These are phyloP conservation scores for Raphidocelis subcapitata DNA, from an alignment of 139 green algal genomes.

Conservation along the genomic window DNA sequence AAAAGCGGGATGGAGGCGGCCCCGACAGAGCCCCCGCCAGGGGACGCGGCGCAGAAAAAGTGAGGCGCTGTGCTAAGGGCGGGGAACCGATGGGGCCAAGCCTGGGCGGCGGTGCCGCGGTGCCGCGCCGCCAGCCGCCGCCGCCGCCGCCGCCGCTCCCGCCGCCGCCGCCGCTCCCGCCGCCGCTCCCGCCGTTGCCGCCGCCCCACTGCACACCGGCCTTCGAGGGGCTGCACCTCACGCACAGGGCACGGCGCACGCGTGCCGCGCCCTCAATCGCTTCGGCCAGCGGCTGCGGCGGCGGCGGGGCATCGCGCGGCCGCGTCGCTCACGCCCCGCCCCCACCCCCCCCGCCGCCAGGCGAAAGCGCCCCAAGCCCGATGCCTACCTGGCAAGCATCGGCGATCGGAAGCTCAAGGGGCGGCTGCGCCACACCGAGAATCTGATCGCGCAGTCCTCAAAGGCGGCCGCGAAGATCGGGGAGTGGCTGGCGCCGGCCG, in stretches of 20 bases:
- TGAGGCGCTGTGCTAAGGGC: no score
- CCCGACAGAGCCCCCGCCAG: no score
- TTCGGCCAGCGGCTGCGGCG: no score
- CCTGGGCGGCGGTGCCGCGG: background rate
- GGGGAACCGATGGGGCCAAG: no score
- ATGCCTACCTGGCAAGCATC: slow-evolving; percentile 41
- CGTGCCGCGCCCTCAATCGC: no score
- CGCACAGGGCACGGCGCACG: no score
- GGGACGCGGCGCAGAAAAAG: no score
- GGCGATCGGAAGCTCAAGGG: slow-evolving; percentile 89
- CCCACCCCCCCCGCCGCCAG: background rate
- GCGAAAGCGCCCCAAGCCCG: slow-evolving; percentile 7
- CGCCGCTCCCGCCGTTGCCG: no score
- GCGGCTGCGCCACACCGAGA: slow-evolving; percentile 63
- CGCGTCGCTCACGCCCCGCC: background rate
- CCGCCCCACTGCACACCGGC: no score
- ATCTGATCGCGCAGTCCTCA: slow-evolving; percentile 60
- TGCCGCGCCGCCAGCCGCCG: background rate
- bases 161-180: background rate
- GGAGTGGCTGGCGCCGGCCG: slow-evolving; percentile 85
- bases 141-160: background rate
- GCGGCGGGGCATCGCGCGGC: background rate
- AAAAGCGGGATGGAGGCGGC: no score
- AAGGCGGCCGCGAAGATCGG: slow-evolving; percentile 48
- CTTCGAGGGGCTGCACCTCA: no score